Percentiles rank a stretch among this genome's conserved stretches.
Evolutionary conservation across 441 rosid genomes (phyloP).

Genomic region (Adansonia gregorii): DNA sequence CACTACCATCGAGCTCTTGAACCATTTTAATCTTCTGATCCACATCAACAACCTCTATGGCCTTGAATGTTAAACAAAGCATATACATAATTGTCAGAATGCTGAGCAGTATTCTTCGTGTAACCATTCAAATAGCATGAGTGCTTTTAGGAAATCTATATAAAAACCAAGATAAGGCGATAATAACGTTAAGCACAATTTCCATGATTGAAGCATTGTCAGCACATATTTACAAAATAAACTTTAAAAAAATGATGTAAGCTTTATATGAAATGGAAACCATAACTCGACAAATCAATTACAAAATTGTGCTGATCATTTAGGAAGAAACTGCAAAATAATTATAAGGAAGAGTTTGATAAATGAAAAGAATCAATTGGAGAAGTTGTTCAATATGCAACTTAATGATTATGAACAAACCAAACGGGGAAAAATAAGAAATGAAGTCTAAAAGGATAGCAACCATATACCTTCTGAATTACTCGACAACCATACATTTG

Average conservation of each 20-base stretch:
- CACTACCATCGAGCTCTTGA: constrained; percentile 78
- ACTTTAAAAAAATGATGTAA: background rate
- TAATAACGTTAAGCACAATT: background rate
- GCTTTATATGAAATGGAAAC: background rate
- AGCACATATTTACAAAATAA: constrained; percentile 3
- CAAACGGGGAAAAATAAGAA: background rate
- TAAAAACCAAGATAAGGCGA: background rate
- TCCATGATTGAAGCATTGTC: background rate
- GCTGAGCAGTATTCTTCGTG: background rate
- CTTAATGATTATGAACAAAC: background rate
- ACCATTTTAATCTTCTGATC: constrained; percentile 92
- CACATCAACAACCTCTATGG: constrained; percentile 85
- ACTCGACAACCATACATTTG: constrained; percentile 94
- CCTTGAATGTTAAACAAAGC: constrained; percentile 44
- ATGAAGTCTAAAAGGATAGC: constrained; percentile 6
- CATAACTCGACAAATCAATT: background rate
- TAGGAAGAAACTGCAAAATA: background rate
- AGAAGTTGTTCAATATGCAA: constrained; percentile 10
- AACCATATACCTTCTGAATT: constrained; percentile 61
- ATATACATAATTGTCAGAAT: constrained; percentile 16
- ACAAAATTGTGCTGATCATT: background rate
- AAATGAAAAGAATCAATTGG: background rate
- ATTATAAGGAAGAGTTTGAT: background rate
- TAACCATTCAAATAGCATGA: constrained; percentile 19
- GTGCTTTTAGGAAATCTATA: constrained; percentile 15